phyloP scores from a whole-genome alignment of 2,329 filamentous ascomycete genomes.

The Dactylellina leptospora region DNA sequence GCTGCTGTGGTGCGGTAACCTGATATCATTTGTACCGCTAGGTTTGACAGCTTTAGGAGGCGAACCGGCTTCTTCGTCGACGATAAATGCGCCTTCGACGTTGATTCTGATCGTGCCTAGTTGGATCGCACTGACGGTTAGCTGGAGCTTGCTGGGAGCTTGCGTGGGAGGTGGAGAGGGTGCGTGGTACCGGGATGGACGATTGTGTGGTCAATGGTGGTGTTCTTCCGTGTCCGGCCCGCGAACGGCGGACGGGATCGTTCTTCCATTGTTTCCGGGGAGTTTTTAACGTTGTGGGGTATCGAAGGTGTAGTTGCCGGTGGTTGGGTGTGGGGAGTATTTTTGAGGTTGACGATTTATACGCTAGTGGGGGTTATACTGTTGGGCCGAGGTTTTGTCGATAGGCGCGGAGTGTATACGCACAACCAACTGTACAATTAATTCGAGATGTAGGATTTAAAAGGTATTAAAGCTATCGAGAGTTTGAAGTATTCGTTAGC shows the following conservation, averaged over 20 bases:
- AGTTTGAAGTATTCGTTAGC: background rate
- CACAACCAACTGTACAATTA: too few relatives aligned
- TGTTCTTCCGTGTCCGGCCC: constrained; percentile 45
- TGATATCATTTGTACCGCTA: constrained; percentile 84
- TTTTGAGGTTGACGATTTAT: background rate
- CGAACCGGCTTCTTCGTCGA: constrained; percentile 75
- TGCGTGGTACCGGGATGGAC: constrained; percentile 28
- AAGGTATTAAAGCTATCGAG: background rate
- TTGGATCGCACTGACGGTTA: too few relatives aligned
- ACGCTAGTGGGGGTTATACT: constrained; percentile 7
- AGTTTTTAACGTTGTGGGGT: background rate
- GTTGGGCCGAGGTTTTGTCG: too few relatives aligned
- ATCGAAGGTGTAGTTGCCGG: background rate
- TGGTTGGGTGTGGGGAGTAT: background rate
- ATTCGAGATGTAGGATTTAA: background rate
- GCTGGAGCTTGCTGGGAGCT: background rate
- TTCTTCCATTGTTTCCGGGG: constrained; percentile 4
- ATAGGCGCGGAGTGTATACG: too few relatives aligned
- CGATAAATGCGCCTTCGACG: constrained; percentile 94
- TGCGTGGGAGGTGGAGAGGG: background rate
- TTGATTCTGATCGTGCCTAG: constrained; percentile 72
- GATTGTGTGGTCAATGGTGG: constrained; percentile 47
- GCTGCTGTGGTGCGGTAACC: constrained; percentile 93
- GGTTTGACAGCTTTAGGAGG: constrained; percentile 57
- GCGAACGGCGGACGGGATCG: constrained; percentile 32